These are phyloP conservation scores for Yamadazyma triangularis DNA, from an alignment of 1,139 yeast species.

Conservation along the genomic window DNA sequence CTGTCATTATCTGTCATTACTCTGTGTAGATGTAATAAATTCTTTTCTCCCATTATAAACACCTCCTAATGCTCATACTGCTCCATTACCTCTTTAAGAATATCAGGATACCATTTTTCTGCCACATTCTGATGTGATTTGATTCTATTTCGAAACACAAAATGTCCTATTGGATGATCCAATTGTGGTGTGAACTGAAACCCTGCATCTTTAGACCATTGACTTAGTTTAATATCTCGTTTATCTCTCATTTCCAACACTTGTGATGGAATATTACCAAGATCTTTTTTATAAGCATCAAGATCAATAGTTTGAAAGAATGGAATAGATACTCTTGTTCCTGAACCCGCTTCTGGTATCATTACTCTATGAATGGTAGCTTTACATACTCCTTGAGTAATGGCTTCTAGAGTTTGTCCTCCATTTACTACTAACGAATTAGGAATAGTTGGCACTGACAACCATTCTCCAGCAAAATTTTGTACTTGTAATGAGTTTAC, in stretches of 20 bases:
- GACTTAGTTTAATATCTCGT: conserved; percentile 35
- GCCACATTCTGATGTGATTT: conserved; percentile 70
- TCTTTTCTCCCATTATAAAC: too few relatives aligned
- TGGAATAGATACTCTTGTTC: conserved; percentile 51
- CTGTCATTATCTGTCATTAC: too few relatives aligned
- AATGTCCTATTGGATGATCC: conserved; percentile 49
- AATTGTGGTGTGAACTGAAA: conserved; percentile 47
- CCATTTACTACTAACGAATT: conserved; percentile 48
- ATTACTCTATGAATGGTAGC: conserved; percentile 68
- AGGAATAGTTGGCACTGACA: conserved; percentile 43
- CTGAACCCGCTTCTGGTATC: conserved; percentile 49
- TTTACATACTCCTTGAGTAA: conserved; percentile 50
- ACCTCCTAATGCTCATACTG: conserved; percentile 7
- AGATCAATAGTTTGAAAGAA: conserved; percentile 52
- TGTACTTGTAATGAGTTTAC: conserved; percentile 54
- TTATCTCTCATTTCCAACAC: conserved; percentile 26
- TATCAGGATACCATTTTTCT: conserved; percentile 56
- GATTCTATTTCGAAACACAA: conserved; percentile 59
- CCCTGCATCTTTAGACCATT: conserved; percentile 44
- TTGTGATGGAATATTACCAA: conserved; percentile 27
- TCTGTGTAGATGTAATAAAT: too few relatives aligned
- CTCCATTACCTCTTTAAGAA: conserved; percentile 28
- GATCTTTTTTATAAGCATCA: conserved; percentile 34
- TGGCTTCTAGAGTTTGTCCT: conserved; percentile 53
- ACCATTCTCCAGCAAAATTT: conserved; percentile 61